A percentile compares a stretch with the other conserved stretches of the same genome.
Conservation (phyloP, 768 basidiomycete genomes). For the Suillus luteus region DNA sequence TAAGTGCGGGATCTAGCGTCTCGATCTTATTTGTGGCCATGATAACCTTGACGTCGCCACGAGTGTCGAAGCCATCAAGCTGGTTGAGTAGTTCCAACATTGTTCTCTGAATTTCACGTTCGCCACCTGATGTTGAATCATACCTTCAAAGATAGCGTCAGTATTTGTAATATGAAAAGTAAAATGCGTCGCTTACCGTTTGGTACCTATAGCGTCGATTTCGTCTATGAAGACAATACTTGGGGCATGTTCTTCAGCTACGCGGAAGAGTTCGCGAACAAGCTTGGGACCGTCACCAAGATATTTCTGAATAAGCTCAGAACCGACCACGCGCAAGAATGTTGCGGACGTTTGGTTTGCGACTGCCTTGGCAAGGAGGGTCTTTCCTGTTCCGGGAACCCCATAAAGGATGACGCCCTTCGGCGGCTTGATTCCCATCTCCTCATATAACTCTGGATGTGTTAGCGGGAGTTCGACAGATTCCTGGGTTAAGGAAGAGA, state of each 20-base stretch:
- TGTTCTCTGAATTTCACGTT: conserved; percentile 98
- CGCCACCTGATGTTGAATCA: conserved; percentile 97
- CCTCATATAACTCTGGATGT: conserved; percentile 97
- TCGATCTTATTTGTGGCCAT: conserved; percentile 99
- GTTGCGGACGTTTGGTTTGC: conserved; percentile 98
- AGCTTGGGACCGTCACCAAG: conserved; percentile 98
- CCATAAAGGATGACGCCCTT: conserved; percentile 99
- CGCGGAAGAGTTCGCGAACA: conserved; percentile 94
- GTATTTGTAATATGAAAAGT: conserved; percentile 10
- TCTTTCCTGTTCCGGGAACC: conserved; percentile 98
- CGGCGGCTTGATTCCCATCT: conserved; percentile 99
- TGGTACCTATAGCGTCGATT: conserved; percentile 97
- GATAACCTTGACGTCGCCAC: conserved; percentile 99
- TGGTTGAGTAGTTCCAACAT: conserved; percentile 99
- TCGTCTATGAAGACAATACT: conserved; percentile 99
- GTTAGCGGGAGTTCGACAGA: conserved; percentile 97
- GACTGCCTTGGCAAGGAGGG: conserved; percentile 94
- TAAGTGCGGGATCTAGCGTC: conserved; percentile 94
- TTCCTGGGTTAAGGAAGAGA: conserved; percentile 55
- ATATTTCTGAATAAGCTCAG: conserved; percentile 98
- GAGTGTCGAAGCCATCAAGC: conserved; percentile 98
- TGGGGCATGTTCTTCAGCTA: conserved; percentile 96
- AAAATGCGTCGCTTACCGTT: conserved; percentile 59
- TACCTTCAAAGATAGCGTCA: conserved; percentile 54
- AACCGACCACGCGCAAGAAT: conserved; percentile 95